Conservation (phyloP, 768 basidiomycete species). For the Tricholoma hemisulphureum region DNA sequence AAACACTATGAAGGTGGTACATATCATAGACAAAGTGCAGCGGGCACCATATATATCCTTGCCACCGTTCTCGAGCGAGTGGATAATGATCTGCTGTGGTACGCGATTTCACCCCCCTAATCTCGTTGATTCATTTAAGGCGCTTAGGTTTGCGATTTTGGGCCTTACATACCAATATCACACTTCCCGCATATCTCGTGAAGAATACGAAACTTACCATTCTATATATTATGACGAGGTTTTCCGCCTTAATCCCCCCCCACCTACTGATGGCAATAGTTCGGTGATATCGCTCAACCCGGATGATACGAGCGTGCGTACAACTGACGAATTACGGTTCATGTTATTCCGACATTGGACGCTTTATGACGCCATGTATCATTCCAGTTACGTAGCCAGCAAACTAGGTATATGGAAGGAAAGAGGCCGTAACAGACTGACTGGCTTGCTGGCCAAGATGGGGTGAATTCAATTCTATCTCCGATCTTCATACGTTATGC, state of each 20-base stretch:
- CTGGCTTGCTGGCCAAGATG: conserved; percentile 96
- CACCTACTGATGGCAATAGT: conserved; percentile 31
- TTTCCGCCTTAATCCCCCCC: conserved; percentile 77
- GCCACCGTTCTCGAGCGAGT: conserved; percentile 88
- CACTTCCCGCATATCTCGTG: conserved; percentile 82
- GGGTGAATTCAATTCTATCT: conserved; percentile 56
- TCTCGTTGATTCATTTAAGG: conserved; percentile 2
- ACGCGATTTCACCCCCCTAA: conserved; percentile 15
- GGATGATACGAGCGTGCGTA: conserved; percentile 80
- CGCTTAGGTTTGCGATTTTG: conserved; percentile 81
- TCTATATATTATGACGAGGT: conserved; percentile 88
- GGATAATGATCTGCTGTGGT: conserved; percentile 95
- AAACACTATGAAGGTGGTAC: conserved; percentile 86
- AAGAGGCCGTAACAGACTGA: conserved; percentile 82
- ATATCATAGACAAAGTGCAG: conserved; percentile 85
- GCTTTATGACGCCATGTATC: conserved; percentile 96
- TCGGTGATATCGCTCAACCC: conserved; percentile 58
- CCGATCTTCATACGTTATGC: background rate
- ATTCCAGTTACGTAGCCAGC: conserved; percentile 93
- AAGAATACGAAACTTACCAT: conserved; percentile 80
- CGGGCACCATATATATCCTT: conserved; percentile 85
- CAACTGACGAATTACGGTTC: conserved; percentile 89
- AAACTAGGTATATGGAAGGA: conserved; percentile 98
- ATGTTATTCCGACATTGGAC: conserved; percentile 98
- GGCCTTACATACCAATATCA: conserved; percentile 93